Evolutionary conservation across 2,329 filamentous ascomycete species (phyloP), one percentile per base, ranked within the genome.

Genomic region (Aureobasidium uvarum): DNA sequence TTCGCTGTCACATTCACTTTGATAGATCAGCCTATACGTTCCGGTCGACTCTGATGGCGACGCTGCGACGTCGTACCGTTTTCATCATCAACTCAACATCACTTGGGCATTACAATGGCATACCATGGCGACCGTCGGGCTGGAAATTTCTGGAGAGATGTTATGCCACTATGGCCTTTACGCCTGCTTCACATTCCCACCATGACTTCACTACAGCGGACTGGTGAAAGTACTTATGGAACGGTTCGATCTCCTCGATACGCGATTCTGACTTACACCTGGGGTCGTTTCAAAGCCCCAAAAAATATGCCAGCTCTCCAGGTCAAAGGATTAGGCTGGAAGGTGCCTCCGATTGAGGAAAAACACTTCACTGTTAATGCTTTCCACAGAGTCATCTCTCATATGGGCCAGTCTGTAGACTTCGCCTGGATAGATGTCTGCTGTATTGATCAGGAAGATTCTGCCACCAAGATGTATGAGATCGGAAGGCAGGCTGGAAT

Each of bases 121-220:
- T 31, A 36, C 16, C 18, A 20, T 6, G 31, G 50, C 11, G 31
- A 52, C 2, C 25, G 16, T 14, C 25, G 50, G 4, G 36, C 16
- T 7, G 28, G 4, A 8, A 52, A 52, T 16, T 52, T 52, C 48
- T 52, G 50, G 50, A 52, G 50, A 20, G 50, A 52, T 20, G 50
- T 52, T 16, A 31, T 36, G 31, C 50, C 50, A n/a, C 50, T 52
- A 11, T 52, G 50, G 50, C 50, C 50, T 14, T 16, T 52, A 36
- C 50, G 50, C 5, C 28, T 52, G 50, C 50, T 52, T 33, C 50
- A 52, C 50, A 52, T 52, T 13, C 50, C 50, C 18, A 52, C 50
- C 25, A 52, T 52, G 50, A 52, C 50, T 10, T 52, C 50, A 11
- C 8, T 52, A 28, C 25, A 52, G 16, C 50, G 50, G 11, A n/a